Conservation (phyloP, 257 asterid species). For the Jacaranda copaia region DNA sequence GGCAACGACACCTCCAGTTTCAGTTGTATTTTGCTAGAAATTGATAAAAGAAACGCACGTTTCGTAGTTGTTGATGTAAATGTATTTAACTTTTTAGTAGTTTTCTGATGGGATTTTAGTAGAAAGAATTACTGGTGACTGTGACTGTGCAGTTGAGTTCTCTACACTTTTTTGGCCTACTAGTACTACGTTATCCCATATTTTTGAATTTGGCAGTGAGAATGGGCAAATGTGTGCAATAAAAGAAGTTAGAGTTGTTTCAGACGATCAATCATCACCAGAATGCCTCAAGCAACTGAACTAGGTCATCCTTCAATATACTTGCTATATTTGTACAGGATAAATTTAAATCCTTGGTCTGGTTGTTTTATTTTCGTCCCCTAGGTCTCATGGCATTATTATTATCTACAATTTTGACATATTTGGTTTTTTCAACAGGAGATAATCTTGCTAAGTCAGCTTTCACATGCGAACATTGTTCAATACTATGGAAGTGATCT, state of each 20-base stretch:
- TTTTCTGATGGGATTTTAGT: no score
- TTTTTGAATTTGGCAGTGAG: conserved; percentile 63
- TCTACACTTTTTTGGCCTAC: no score
- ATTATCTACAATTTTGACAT: conserved; percentile 27
- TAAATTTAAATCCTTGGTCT: no score
- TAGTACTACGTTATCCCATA: neutral
- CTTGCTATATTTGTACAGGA: no score
- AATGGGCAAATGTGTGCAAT: conserved; percentile 98
- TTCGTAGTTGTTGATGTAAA: neutral
- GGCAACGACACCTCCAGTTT: conserved; percentile 44
- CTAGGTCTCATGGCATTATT: neutral
- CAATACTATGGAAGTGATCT: conserved; percentile 91
- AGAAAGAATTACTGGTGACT: no score
- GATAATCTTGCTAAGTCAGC: conserved; percentile 82
- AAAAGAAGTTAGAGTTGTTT: conserved; percentile 86
- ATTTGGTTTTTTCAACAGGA: conserved; percentile 62
- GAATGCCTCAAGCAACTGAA: conserved; percentile 94
- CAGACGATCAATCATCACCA: conserved; percentile 89
- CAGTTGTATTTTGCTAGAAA: conserved; percentile 25
- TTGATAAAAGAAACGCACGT: neutral
- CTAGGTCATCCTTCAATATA: conserved; percentile 58
- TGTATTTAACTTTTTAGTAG: no score
- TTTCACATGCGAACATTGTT: conserved; percentile 85
- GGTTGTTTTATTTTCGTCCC: neutral
- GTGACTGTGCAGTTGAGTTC: no score